Conservation (phyloP, 805 yeast genomes). For the Wickerhamomyces chambardii region DNA sequence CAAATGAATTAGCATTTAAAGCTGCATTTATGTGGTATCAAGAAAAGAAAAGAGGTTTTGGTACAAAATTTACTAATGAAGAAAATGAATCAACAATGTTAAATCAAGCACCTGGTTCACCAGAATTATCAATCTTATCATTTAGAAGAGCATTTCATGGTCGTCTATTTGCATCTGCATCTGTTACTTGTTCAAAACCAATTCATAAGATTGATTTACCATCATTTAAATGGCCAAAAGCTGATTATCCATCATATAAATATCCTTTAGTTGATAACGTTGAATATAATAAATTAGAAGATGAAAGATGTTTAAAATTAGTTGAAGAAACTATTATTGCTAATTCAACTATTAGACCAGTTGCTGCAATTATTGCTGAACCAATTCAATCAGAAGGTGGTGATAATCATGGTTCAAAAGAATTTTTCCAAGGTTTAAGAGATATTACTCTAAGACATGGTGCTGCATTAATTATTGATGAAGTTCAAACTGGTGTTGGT, state of each 20-base stretch:
- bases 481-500: slow-evolving; percentile 87
- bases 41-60: slow-evolving; percentile 55
- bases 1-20: slow-evolving; percentile 83
- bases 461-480: slow-evolving; percentile 70
- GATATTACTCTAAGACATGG: slow-evolving; percentile 65
- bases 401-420: slow-evolving; percentile 75
- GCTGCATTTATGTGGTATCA: slow-evolving; percentile 83
- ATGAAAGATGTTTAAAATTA: slow-evolving; percentile 66
- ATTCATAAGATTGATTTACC: slow-evolving; percentile 91
- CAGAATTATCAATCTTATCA: slow-evolving; percentile 77
- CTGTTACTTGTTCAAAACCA: slow-evolving; percentile 91
- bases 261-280: slow-evolving; percentile 72
- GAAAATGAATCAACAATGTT: slow-evolving; percentile 72
- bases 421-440: slow-evolving; percentile 76
- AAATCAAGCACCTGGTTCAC: slow-evolving; percentile 82
- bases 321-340: slow-evolving; percentile 63
- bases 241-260: slow-evolving; percentile 78
- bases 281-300: slow-evolving; percentile 65
- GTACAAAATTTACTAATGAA: slow-evolving; percentile 50
- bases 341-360: slow-evolving; percentile 68
- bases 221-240: slow-evolving; percentile 95
- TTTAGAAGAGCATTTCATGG: slow-evolving; percentile 93
- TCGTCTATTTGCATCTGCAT: slow-evolving; percentile 84
- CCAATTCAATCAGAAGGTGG: slow-evolving; percentile 93
- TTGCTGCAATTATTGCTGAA: slow-evolving; percentile 86